Percentiles rank a stretch among this genome's conserved stretches.
Conservation (phyloP, 2,329 filamentous ascomycete genomes). For the Hansfordia pulvinata region DNA sequence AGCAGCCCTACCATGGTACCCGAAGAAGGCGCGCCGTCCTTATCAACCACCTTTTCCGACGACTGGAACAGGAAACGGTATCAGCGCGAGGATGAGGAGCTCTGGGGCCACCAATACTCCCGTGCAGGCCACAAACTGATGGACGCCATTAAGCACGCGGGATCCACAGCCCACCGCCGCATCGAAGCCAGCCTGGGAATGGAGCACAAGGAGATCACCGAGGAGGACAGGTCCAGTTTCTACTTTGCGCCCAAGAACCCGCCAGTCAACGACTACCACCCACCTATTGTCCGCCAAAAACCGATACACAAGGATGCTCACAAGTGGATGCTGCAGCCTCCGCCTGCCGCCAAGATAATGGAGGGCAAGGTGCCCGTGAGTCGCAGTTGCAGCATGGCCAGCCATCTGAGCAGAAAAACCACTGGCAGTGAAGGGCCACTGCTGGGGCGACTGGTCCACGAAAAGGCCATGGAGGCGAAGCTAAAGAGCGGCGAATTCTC, state of each 20-base stretch:
- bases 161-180: slow-evolving; percentile 38
- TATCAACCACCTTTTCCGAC: slow-evolving; percentile 27
- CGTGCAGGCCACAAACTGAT: slow-evolving; percentile 40
- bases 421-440: slow-evolving; percentile 25
- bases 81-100: slow-evolving; percentile 75
- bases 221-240: slow-evolving; percentile 39
- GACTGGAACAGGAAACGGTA: slow-evolving; percentile 71
- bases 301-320: slow-evolving; percentile 57
- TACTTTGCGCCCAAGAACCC: slow-evolving; percentile 49
- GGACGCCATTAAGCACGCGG: slow-evolving; percentile 45
- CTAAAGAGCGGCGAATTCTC: slow-evolving; percentile 26
- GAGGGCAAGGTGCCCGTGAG: slow-evolving; percentile 65
- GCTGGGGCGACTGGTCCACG: slow-evolving; percentile 28
- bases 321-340: slow-evolving; percentile 86
- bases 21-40: slow-evolving; percentile 26
- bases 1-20: slow-evolving; percentile 30
- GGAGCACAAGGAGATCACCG: slow-evolving; percentile 37
- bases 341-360: slow-evolving; percentile 84
- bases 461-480: slow-evolving; percentile 32
- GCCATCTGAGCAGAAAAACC: slow-evolving; percentile 32
- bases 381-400: slow-evolving; percentile 44
- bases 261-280: slow-evolving; percentile 75
- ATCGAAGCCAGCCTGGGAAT: slow-evolving; percentile 37
- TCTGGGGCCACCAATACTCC: slow-evolving; percentile 58
- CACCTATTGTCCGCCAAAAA: slow-evolving; percentile 68